Conservation (phyloP, 345 rosid species). For the Xanthoceras sorbifolium region DNA sequence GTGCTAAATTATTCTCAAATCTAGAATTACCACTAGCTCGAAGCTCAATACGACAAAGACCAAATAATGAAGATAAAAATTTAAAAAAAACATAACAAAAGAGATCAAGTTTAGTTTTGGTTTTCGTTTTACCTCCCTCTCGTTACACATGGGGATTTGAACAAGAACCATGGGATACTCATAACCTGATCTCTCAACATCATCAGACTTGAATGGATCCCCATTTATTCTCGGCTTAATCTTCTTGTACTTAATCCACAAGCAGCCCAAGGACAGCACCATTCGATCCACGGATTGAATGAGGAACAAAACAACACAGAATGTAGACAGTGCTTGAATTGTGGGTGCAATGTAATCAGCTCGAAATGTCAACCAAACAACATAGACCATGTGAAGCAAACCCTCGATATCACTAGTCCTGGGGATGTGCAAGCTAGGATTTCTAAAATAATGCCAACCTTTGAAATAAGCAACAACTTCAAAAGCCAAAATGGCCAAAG, state of each 20-base stretch:
- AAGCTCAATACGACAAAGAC: neutral
- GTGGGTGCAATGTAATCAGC: conserved; percentile 73
- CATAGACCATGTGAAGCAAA: conserved; percentile 59
- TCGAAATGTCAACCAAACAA: conserved; percentile 58
- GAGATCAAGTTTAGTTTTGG: neutral
- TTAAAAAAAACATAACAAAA: neutral
- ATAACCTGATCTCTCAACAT: conserved; percentile 51
- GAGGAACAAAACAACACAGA: conserved; percentile 71
- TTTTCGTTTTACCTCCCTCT: conserved; percentile 59
- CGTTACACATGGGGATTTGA: conserved; percentile 89
- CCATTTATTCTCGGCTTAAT: conserved; percentile 60
- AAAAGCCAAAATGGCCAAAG: conserved; percentile 55
- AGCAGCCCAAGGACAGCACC: conserved; percentile 74
- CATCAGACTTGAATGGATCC: conserved; percentile 55
- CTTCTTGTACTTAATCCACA: conserved; percentile 78
- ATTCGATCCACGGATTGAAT: conserved; percentile 76
- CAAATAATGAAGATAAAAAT: neutral
- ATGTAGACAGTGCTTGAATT: conserved; percentile 60
- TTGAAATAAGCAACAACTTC: conserved; percentile 72
- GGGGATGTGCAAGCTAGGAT: conserved; percentile 63
- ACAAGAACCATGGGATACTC: conserved; percentile 84
- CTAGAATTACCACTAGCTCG: neutral
- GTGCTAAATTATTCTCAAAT: conserved; percentile 6
- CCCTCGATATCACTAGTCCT: conserved; percentile 62
- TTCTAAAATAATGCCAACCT: conserved; percentile 79